Evolutionary conservation across 352 stramenopile genomes (phyloP), one percentile per base, ranked within the genome.

Genomic region (Globisporangium spinosum): DNA sequence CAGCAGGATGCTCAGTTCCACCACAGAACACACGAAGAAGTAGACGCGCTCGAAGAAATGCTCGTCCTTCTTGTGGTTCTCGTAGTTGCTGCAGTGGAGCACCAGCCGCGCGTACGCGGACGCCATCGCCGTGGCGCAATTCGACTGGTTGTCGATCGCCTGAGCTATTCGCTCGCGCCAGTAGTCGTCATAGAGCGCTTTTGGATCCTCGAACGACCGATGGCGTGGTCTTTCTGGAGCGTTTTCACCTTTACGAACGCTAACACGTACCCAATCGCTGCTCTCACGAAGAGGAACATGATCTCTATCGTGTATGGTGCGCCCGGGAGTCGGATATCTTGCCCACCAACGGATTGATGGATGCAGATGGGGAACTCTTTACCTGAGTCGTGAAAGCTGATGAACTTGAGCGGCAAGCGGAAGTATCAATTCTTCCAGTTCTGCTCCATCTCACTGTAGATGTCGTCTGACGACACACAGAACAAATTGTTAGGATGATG

Each of bases 61-160:
- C 64, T 91, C 77, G 76, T 94, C 86, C 54, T 94, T 81, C 66
- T 91, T 91, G 72, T 92, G 82, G 57, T 87, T 86, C 72, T 94
- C 85, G 62, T 83, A 90, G 70, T 91, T 94, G 78, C 83, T 94
- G 74, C 84, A 92, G 63, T 93, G 80, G 3, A 94, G 77, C 45
- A 93, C 79, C 20, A 94, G 56, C 7, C 86, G 83, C 10, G 86
- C 83, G 59, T 91, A 93, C 0, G 78, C 72, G 2, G 79, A 72
- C 9, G 80, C 79, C 63, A 93, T 78, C 25, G 73, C 71, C 2
- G 62, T 73, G 2, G 72, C 71, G 63, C 77, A 84, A 27, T 53
- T 72, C 25, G 62, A 49, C 45, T 77, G 76, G 2, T 68, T 56
- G 38, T 84, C 70, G 20, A 77, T 61, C n/a, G 67, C 72, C 34